Conservation (phyloP, 768 basidiomycete genomes). For the Pluteus cervinus region DNA sequence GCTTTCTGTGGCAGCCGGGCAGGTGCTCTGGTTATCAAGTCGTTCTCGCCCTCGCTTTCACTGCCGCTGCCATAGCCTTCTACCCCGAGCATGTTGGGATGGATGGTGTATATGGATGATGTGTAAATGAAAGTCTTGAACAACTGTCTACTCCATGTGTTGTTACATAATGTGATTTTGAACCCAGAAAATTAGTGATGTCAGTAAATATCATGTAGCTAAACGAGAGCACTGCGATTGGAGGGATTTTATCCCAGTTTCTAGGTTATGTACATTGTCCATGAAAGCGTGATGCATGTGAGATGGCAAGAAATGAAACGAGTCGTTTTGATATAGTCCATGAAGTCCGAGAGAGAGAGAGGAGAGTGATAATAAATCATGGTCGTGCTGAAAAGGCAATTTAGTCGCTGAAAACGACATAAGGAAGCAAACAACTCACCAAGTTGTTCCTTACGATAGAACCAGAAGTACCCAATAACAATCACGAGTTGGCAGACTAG, state of each 20-base stretch:
- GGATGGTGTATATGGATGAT: no score
- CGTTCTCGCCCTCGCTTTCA: slow-evolving; percentile 46
- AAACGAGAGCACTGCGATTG: no score
- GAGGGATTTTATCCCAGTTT: no score
- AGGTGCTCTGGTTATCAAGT: slow-evolving; percentile 9
- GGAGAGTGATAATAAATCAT: slow-evolving; percentile 16
- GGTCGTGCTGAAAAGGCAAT: slow-evolving; percentile 26
- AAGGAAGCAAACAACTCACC: slow-evolving; percentile 36
- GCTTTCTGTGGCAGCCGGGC: slow-evolving; percentile 8
- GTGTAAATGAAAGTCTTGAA: not conserved
- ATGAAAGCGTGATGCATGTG: slow-evolving; percentile 19
- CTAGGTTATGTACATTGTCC: no score
- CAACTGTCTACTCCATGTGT: not conserved
- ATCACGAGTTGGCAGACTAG: slow-evolving; percentile 76
- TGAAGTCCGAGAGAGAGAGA: slow-evolving; percentile 4
- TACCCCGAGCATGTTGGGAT: slow-evolving; percentile 66
- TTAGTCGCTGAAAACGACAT: slow-evolving; percentile 1
- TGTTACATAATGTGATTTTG: not conserved
- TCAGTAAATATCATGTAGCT: no score
- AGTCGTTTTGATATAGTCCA: slow-evolving; percentile 7
- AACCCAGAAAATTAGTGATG: no score
- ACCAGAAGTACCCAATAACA: slow-evolving; percentile 92
- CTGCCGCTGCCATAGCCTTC: slow-evolving; percentile 74
- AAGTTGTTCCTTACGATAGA: slow-evolving; percentile 94
- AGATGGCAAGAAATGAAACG: slow-evolving; percentile 14